Base-by-base conservation (phyloP, 257 asterid species). In the Jasminum sambac region DNA sequence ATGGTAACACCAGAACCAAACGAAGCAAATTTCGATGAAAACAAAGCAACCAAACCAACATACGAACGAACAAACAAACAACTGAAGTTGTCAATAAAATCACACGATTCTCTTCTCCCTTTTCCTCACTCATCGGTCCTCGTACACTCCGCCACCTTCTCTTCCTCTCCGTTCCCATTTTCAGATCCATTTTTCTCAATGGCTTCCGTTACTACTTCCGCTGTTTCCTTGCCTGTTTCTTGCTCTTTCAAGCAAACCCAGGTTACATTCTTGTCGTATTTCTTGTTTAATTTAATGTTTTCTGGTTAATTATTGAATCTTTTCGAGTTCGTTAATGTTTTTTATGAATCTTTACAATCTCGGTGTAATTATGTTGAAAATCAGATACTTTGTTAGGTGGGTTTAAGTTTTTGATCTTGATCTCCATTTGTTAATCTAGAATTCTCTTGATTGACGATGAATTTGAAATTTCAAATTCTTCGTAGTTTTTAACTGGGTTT, bases 161-260 rank as follows among this genome's bases (percentile, higher is more conserved):
- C 63, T 13, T 66, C 55, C 39, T 34, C 13, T 63, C 61, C 44
- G 55, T 73, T 66, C 75, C 8, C 44, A 0, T 62, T 81, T 58
- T 59, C 82, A 82, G 89, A 80, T 77, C 86, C 77, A 11, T 57
- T 75, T 12, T 50, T 50, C 36, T 30, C 1, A 59, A 84, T 91
- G 97, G 95, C 96, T 14, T 84, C 97, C 16, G 25, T 83, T 23
- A 68, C 89, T 19, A 87, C 87, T 69, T 83, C 92, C 44, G 76
- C 84, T 73, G 73, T 82, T 68, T 72, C 88, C 71, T 42, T 87
- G 50, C 40, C 78, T 2, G 84, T 80, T 61, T 77, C 97, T 19
- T 72, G 83, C 90, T 79, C 91, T 14, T 63, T 83, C 72, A 89
- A 81, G 80, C 88, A 69, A 43, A 84, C 66, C 26, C 88, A 87